phyloP scores from a whole-genome alignment of 352 stramenopile genomes.

The Phytophthora litchii region DNA sequence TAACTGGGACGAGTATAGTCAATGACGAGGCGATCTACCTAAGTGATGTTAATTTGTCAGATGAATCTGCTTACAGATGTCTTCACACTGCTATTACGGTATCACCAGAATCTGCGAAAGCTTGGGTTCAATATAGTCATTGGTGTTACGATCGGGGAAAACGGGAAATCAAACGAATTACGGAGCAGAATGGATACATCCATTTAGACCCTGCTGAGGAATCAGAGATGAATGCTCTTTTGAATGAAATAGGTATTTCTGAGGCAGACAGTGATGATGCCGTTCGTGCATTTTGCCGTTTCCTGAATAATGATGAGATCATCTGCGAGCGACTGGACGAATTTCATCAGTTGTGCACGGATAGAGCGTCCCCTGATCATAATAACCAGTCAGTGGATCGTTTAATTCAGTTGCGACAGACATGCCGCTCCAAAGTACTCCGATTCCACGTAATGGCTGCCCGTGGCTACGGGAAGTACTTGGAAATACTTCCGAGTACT shows the following conservation, averaged over 20 bases:
- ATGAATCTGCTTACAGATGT: constrained; percentile 32
- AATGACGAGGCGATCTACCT: not conserved
- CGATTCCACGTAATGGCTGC: constrained; percentile 46
- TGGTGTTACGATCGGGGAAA: constrained; percentile 74
- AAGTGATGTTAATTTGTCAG: constrained; percentile 6
- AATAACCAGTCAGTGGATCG: constrained; percentile 27
- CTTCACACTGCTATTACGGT: constrained; percentile 45
- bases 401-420: constrained; percentile 42
- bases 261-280: constrained; percentile 41
- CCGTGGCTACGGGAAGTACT: constrained; percentile 51
- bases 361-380: constrained; percentile 12
- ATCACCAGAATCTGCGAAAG: constrained; percentile 41
- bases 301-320: constrained; percentile 58
- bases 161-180: constrained; percentile 46
- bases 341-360: constrained; percentile 43
- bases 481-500: constrained; percentile 18
- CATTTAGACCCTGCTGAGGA: constrained; percentile 55
- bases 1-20: not conserved
- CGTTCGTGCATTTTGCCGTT: constrained; percentile 48
- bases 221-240: constrained; percentile 34
- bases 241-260: constrained; percentile 48
- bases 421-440: constrained; percentile 41
- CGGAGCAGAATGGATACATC: constrained; percentile 54
- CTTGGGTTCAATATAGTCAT: constrained; percentile 70
- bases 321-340: constrained; percentile 39